Evolutionary conservation across 2,329 filamentous ascomycete genomes (phyloP).

Genomic region (Dothideomycetes sp.): DNA sequence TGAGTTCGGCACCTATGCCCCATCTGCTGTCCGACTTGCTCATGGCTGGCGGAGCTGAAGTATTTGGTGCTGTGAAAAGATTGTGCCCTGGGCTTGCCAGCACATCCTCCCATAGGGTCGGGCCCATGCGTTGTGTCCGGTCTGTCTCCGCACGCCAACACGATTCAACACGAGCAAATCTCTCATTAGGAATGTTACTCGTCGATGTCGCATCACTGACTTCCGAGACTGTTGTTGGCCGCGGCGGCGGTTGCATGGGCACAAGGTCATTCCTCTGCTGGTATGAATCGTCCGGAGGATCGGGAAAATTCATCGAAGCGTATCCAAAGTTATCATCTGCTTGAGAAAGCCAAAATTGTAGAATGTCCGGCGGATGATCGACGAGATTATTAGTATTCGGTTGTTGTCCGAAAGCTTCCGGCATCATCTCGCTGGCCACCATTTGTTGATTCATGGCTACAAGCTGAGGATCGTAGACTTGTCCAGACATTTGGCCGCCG

Average conservation of each 20-base stretch:
- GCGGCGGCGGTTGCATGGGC: not conserved
- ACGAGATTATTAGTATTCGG: constrained; percentile 2
- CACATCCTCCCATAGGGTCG: constrained; percentile 24
- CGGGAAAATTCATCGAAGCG: constrained; percentile 9
- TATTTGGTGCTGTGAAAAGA: constrained; percentile 17
- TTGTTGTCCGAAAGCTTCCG: constrained; percentile 6
- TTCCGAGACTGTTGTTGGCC: constrained; percentile 1
- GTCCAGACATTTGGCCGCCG: not conserved
- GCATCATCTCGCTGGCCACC: not conserved
- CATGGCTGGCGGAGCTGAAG: constrained; percentile 17
- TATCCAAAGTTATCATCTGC: constrained; percentile 11
- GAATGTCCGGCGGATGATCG: constrained; percentile 8
- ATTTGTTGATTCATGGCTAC: constrained; percentile 5
- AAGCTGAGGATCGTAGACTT: constrained; percentile 5
- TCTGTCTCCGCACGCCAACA: constrained; percentile 25
- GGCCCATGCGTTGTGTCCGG: constrained; percentile 22
- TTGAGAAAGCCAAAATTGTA: constrained; percentile 12
- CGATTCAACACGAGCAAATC: constrained; percentile 27
- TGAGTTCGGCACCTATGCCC: constrained; percentile 25
- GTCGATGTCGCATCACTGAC: constrained; percentile 25
- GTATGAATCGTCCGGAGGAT: constrained; percentile 20
- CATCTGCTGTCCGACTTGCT: constrained; percentile 23
- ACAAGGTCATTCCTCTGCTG: constrained; percentile 12
- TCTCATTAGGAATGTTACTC: constrained; percentile 23
- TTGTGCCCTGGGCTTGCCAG: constrained; percentile 21